Conservation (phyloP, 768 basidiomycete genomes). For the Kwoniella newhampshirensis region DNA sequence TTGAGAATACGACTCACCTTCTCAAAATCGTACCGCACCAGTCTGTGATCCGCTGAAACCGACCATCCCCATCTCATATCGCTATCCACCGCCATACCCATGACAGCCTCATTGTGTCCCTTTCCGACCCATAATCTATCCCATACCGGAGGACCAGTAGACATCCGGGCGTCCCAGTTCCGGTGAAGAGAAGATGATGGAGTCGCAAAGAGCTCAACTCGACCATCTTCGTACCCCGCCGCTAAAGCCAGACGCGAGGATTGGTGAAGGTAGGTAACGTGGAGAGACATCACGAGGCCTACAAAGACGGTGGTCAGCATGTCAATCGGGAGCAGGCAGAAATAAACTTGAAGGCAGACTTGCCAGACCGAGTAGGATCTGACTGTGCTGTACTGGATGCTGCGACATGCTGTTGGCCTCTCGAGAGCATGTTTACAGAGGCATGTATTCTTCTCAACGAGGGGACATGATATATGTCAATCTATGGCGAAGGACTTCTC, state of each 20-base stretch:
- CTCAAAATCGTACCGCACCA: slow-evolving; percentile 44
- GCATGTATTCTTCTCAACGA: slow-evolving; percentile 71
- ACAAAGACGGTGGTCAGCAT: not conserved
- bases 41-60: slow-evolving; percentile 76
- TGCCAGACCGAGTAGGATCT: slow-evolving; percentile 4
- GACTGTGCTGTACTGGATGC: not conserved
- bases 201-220: slow-evolving; percentile 63
- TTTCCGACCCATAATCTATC: slow-evolving; percentile 46
- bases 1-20: too few relatives aligned
- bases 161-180: slow-evolving; percentile 4
- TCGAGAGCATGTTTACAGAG: slow-evolving; percentile 62
- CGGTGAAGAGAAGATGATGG: not conserved
- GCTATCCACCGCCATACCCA: slow-evolving; percentile 75
- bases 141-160: slow-evolving; percentile 49
- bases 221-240: slow-evolving; percentile 80
- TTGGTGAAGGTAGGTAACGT: slow-evolving; percentile 59
- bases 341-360: not conserved
- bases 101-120: slow-evolving; percentile 62
- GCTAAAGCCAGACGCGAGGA: slow-evolving; percentile 60
- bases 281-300: slow-evolving; percentile 90
- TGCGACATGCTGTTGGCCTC: not conserved
- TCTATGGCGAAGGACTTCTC: slow-evolving; percentile 56
- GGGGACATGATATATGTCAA: slow-evolving; percentile 83
- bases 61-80: slow-evolving; percentile 66
- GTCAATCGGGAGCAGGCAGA: not conserved